Conservation (phyloP, 768 basidiomycete genomes). For the Cystoderma amianthinum region DNA sequence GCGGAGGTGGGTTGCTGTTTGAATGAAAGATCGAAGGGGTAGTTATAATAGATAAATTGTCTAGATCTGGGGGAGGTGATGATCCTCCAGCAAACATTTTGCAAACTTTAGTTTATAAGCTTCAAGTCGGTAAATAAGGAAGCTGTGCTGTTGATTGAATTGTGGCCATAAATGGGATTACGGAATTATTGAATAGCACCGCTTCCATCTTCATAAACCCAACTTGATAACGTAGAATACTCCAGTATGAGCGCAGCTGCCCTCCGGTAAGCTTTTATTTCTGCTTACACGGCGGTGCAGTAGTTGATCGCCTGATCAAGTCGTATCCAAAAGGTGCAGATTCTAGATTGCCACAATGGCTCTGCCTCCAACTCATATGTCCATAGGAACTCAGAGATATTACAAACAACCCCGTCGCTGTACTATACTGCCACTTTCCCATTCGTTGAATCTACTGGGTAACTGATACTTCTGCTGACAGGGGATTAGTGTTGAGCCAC, state of each 20-base stretch:
- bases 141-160: no score
- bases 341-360: conserved; percentile 1
- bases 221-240: no score
- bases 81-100: not conserved
- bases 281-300: no score
- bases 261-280: conserved; percentile 31
- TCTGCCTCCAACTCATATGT: conserved; percentile 3
- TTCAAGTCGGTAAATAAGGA: no score
- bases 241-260: conserved; percentile 11
- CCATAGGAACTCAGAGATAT: conserved; percentile 64
- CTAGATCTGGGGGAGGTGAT: conserved; percentile 7
- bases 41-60: conserved; percentile 7
- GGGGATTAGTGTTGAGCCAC: conserved; percentile 56
- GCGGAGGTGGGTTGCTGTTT: conserved; percentile 12
- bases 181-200: no score
- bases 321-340: conserved; percentile 65
- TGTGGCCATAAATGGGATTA: no score
- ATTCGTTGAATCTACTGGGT: conserved; percentile 6
- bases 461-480: conserved; percentile 17
- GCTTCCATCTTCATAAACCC: no score
- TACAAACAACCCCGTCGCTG: conserved; percentile 56
- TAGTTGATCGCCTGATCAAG: conserved; percentile 29
- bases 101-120: no score
- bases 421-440: conserved; percentile 18
- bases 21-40: conserved; percentile 1